Evolutionary conservation across 2,329 filamentous ascomycete genomes (phyloP).

Genomic region (Pestalotiopsis sp.): DNA sequence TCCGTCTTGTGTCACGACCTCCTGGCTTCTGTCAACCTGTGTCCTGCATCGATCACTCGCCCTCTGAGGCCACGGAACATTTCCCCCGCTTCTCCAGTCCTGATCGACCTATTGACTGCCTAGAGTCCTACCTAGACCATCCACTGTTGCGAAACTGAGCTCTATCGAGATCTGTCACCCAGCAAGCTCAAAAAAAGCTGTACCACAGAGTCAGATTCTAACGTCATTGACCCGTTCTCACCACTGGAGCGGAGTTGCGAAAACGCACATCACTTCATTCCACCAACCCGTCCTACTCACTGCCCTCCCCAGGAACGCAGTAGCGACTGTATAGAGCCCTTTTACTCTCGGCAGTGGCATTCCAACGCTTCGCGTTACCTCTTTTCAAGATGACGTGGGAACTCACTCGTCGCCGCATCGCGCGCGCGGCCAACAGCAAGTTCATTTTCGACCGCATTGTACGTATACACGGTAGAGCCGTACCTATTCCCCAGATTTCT

Average conservation of each 20-base stretch:
- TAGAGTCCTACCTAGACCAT: neutral
- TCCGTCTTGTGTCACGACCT: neutral
- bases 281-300: neutral
- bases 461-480: constrained; percentile 40
- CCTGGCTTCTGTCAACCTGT: neutral
- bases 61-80: neutral
- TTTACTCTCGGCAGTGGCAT: neutral
- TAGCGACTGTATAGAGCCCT: neutral
- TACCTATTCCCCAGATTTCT: neutral
- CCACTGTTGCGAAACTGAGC: neutral
- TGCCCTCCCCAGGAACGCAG: neutral
- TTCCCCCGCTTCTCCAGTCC: neutral
- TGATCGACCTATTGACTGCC: neutral
- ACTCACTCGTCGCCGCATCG: constrained; percentile 61
- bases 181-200: neutral
- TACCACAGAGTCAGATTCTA: neutral
- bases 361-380: neutral
- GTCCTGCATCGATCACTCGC: neutral
- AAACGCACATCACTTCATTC: neutral
- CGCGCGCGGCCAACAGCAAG: constrained; percentile 69
- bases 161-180: neutral
- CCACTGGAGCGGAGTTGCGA: neutral
- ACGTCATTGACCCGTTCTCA: neutral
- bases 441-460: constrained; percentile 77
- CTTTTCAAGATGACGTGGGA: constrained; percentile 58